Base-by-base conservation (phyloP, 768 basidiomycete species). In the Suillus bovinus region DNA sequence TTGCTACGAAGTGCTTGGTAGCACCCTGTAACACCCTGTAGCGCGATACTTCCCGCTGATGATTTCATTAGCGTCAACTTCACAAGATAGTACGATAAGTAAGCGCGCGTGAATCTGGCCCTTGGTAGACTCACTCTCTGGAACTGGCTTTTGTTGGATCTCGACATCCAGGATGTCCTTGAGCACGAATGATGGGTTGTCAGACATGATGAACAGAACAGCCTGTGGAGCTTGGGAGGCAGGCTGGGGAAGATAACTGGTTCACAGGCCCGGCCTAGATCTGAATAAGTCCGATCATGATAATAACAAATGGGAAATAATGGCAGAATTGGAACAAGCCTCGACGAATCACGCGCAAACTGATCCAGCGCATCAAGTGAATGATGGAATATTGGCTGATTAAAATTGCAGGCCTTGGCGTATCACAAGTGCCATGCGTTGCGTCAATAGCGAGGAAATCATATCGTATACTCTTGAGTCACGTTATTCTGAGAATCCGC, bases 161-260 rank as follows among this genome's bases (percentile, higher is more conserved):
- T 78, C 80, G 64, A 90, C 85, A 52, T 90, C 80, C 8, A 91
- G 80, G 66, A 93, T 58, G 60, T 80, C 84, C 44, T 84, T 82
- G 57, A 95, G 81, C 59, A 94, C 87, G 72, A 94, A 93, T 5
- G 91, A 92, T 50, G 80, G 86, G 71, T 93, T 94, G 75, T 88
- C 82, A 27, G 86, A 80, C 86, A 90, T 89, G 77, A 69, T 75
- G 61, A 61, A 61, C 46, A 60, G 47, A 36, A 13, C 2, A 36
- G n/a, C 6, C 11, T 53, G 53, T 5, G n/a, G 14, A 16, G 11
- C 22, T 34, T 33, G 22, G 62, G 65, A 54, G 56, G 53, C 58
- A 56, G 20, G n/a, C 54, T 60, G 36, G 47, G 59, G 39, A 56
- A 58, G n/a, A 52, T 47, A 34, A 38, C 31, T 27, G 22, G n/a